Evolutionary conservation across 2,329 filamentous ascomycete genomes (phyloP), one percentile per base, ranked within the genome.

Genomic region (Cadophora gregata): DNA sequence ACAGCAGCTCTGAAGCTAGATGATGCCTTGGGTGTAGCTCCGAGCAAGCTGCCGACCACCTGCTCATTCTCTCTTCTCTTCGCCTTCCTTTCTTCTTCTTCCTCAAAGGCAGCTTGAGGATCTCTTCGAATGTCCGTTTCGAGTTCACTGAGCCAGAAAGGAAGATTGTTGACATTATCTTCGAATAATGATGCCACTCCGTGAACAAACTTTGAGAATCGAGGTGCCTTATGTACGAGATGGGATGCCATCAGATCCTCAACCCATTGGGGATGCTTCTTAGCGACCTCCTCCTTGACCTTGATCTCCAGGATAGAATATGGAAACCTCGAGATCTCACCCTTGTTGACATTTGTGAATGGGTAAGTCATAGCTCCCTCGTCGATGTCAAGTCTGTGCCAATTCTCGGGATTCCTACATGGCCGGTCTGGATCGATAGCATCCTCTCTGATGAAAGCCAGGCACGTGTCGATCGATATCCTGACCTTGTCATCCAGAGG

Each of bases 201-300:
- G 75, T 99, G 95, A 2, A 97, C 91, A 74, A 98, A 99, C 79
- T 99, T 99, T 74, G 93, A 97, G 81, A 99, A 99, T 60, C 91
- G 88, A 1, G 94, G 93, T 0, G 92, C 90, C 55, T 93, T 89
- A 77, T 97, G 93, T 70, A 99, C 92, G 4, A 99, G 86, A 78
- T 99, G 95, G 5, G 93, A 97, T 62, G 87, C 85, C 88, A 97
- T 97, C 72, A 99, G 82, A 72, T 99, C 96, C 72, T 93, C 88
- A 38, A 98, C 84, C 96, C 96, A 99, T 70, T 90, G 87, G 4
- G 91, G 90, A 64, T 89, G 88, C 79, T 92, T 93, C 71, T 87
- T 85, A 59, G 79, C 80, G 61, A 81, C 82, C 68, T 86, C 85
- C 38, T 91, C 88, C 75, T 88, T 89, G 72, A 97, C 84, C 81